These are phyloP conservation scores for Tremella fuciformis DNA, from an alignment of 768 basidiomycete species.

Conservation along the genomic window DNA sequence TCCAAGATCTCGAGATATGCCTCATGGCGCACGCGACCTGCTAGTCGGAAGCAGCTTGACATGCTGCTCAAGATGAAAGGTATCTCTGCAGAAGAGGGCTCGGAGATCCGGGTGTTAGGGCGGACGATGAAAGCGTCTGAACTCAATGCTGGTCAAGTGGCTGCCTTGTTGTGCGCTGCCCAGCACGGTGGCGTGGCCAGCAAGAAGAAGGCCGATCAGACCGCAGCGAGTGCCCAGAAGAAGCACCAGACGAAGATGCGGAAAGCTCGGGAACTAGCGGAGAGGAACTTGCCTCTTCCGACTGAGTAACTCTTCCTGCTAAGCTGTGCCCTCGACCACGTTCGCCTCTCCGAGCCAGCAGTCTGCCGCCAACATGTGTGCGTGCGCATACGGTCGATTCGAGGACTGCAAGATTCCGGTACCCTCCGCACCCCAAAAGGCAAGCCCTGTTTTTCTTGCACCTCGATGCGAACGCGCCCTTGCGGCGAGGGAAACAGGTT, in stretches of 20 bases:
- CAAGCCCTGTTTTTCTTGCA: too few species aligned
- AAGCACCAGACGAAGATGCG: slow-evolving; percentile 7
- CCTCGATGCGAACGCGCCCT: too few species aligned
- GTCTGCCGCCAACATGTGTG: too few species aligned
- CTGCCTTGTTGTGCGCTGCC: neutral
- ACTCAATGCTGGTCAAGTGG: slow-evolving; percentile 15
- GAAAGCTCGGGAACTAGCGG: slow-evolving; percentile 10
- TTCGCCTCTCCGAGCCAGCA: too few species aligned
- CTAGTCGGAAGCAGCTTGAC: slow-evolving; percentile 28
- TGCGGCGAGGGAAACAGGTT: too few species aligned
- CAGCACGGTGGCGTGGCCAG: too few species aligned
- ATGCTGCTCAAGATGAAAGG: slow-evolving; percentile 34
- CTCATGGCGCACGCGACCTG: slow-evolving; percentile 33
- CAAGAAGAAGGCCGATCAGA: slow-evolving; percentile 1
- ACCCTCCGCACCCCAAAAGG: too few species aligned
- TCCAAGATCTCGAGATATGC: slow-evolving; percentile 36
- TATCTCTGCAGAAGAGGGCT: neutral
- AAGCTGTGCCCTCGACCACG: neutral
- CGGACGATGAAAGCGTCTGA: slow-evolving; percentile 3
- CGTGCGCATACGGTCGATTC: too few species aligned
- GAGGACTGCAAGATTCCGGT: too few species aligned
- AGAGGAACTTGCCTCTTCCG: slow-evolving; percentile 14
- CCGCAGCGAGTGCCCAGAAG: neutral
- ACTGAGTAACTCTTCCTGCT: neutral
- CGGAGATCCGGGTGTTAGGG: slow-evolving; percentile 13